Conservation (phyloP, 257 asterid species). For the Buddleja alternifolia region DNA sequence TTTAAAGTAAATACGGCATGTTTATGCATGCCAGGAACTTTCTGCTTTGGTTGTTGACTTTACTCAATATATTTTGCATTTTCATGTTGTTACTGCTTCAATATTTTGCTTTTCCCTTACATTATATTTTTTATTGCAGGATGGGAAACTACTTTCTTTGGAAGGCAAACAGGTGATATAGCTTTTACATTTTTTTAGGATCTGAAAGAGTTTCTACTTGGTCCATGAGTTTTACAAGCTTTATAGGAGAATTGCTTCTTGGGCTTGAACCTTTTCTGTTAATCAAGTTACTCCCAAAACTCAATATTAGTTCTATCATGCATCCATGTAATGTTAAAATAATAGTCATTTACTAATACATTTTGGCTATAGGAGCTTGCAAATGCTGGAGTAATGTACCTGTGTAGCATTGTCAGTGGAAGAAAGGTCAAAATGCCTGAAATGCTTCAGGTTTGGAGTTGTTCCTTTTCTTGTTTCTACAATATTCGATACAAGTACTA, state of each 20-base stretch:
- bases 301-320: slow-evolving; percentile 6
- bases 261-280: not conserved
- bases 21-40: not conserved
- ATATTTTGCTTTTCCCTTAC: slow-evolving; percentile 1
- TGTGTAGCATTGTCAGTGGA: slow-evolving; percentile 61
- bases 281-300: not conserved
- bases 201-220: not conserved
- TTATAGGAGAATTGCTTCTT: not conserved
- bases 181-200: slow-evolving; percentile 10
- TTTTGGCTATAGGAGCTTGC: slow-evolving; percentile 60
- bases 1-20: not conserved
- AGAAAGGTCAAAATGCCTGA: slow-evolving; percentile 64
- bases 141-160: slow-evolving; percentile 64
- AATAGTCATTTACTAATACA: slow-evolving; percentile 5
- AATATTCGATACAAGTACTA: not conserved
- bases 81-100: not conserved
- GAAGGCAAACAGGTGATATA: slow-evolving; percentile 79
- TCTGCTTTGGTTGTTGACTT: not conserved
- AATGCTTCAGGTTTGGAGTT: slow-evolving; percentile 57
- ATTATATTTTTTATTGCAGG: slow-evolving; percentile 49
- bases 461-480: slow-evolving; percentile 12
- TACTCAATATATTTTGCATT: not conserved
- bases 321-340: slow-evolving; percentile 1
- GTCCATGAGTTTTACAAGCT: slow-evolving; percentile 1
- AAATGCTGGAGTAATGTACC: slow-evolving; percentile 77